Evolutionary conservation across 2,329 filamentous ascomycete species (phyloP).

Genomic region (Aotearoamyces nothofagi): DNA sequence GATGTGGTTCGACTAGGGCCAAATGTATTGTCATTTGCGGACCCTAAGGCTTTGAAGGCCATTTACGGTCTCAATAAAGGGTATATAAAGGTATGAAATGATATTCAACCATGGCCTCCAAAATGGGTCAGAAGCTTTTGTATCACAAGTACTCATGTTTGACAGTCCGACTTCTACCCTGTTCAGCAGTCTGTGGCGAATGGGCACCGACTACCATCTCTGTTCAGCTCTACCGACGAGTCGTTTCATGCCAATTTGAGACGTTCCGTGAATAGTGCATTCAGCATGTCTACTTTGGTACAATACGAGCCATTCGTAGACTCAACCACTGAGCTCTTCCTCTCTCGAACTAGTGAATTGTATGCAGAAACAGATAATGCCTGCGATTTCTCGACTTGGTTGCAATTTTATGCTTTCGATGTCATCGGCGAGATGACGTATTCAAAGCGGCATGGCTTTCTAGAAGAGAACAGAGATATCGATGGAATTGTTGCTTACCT

Average conservation of each 20-base stretch:
- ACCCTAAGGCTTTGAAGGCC: slow-evolving; percentile 55
- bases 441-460: slow-evolving; percentile 58
- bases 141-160: slow-evolving; percentile 14
- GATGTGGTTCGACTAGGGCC: slow-evolving; percentile 63
- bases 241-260: slow-evolving; percentile 19
- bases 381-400: slow-evolving; percentile 37
- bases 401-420: slow-evolving; percentile 9
- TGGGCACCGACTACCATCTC: slow-evolving; percentile 50
- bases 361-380: slow-evolving; percentile 36
- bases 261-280: slow-evolving; percentile 17
- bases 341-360: slow-evolving; percentile 26
- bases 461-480: slow-evolving; percentile 60
- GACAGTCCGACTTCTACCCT: slow-evolving; percentile 63
- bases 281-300: slow-evolving; percentile 60
- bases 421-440: slow-evolving; percentile 42
- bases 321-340: slow-evolving; percentile 56
- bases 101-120: slow-evolving; percentile 14
- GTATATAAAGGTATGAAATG: slow-evolving; percentile 15
- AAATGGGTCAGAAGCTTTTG: slow-evolving; percentile 15
- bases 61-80: slow-evolving; percentile 44
- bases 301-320: slow-evolving; percentile 72
- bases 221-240: slow-evolving; percentile 42
- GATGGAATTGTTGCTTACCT: slow-evolving; percentile 45
- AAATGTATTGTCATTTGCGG: slow-evolving; percentile 57
- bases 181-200: slow-evolving; percentile 61